Percentiles rank a stretch among this genome's conserved stretches.
Evolutionary conservation across 257 asterid genomes (phyloP).

Genomic region (Salvia rosmarinus): DNA sequence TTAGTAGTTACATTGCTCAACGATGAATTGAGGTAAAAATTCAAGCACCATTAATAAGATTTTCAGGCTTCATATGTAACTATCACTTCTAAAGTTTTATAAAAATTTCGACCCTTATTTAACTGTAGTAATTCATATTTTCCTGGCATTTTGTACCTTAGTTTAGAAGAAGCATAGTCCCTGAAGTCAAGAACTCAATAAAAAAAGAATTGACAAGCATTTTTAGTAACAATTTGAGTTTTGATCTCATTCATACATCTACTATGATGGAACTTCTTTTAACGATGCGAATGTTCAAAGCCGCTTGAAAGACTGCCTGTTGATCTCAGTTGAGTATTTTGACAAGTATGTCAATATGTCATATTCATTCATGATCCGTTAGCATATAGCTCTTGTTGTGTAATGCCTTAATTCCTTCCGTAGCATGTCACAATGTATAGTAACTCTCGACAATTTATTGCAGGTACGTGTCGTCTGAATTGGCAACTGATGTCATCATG

Average conservation of each 20-base stretch:
- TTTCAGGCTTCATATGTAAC: background rate
- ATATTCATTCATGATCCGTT: background rate
- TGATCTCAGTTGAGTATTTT: conserved; percentile 4
- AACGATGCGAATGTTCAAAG: background rate
- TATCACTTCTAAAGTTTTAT: background rate
- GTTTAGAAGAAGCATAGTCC: too few species aligned
- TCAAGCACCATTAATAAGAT: background rate
- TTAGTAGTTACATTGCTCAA: conserved; percentile 25
- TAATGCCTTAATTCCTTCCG: background rate
- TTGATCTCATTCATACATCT: background rate
- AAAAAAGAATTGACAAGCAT: conserved; percentile 4
- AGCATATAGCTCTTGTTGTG: background rate
- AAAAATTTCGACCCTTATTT: background rate
- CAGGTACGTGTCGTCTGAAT: conserved; percentile 76
- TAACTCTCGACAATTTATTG: conserved; percentile 21
- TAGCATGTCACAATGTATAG: background rate
- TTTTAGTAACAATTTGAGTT: background rate
- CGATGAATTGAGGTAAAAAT: background rate
- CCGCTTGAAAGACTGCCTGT: background rate
- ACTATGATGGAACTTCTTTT: background rate
- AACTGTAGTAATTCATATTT: background rate
- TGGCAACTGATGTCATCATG: conserved; percentile 70
- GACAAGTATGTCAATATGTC: background rate
- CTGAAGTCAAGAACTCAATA: background rate
- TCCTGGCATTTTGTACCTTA: background rate